Evolutionary conservation across 768 basidiomycete species (phyloP), one percentile per base, ranked within the genome.

Genomic region (Flagelloscypha sp.): DNA sequence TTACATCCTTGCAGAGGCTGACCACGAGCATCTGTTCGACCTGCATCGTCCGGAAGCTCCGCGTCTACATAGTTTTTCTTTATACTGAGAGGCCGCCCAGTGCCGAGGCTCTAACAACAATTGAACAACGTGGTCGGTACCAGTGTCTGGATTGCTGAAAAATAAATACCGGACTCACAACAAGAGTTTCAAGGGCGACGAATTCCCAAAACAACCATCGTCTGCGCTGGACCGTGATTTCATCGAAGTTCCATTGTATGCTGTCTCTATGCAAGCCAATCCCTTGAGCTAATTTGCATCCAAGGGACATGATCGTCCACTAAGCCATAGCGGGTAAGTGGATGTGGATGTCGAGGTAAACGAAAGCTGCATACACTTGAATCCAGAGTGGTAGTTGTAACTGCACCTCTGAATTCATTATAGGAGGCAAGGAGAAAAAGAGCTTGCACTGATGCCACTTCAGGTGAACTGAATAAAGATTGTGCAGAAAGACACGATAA

Each of bases 201-300:
- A 81, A 47, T 45, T 85, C 81, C 78, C 80, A 85, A 46, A 84
- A 84, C 6, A 85, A 52, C 6, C 59, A 54, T 30, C 83, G 67
- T 36, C 83, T 65, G 29, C 76, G 63, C 48, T 83, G 68, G 8
- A 80, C 71, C 10, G 62, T 69, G 52, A 75, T 76, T 0, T 68
- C 53, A 36, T 70, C 66, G 59, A 85, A 66, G 45, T 75, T 70
- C 59, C 81, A 85, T 33, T 72, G 63, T 13, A 75, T 70, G 40
- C 78, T 74, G 45, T 84, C 83, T 16, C 83, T 76, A 58, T 85
- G 83, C 84, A 32, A 36, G n/a, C 40, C 19, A 41, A 79, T 76
- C 34, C 74, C 68, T 49, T 79, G 75, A 31, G 70, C 73, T 36
- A 77, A 50, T 52, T 79, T 79, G 24, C 65, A 66, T 20, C 69